phyloP scores from a whole-genome alignment of 148 eudicot genomes.

The Polygonum maritimum region DNA sequence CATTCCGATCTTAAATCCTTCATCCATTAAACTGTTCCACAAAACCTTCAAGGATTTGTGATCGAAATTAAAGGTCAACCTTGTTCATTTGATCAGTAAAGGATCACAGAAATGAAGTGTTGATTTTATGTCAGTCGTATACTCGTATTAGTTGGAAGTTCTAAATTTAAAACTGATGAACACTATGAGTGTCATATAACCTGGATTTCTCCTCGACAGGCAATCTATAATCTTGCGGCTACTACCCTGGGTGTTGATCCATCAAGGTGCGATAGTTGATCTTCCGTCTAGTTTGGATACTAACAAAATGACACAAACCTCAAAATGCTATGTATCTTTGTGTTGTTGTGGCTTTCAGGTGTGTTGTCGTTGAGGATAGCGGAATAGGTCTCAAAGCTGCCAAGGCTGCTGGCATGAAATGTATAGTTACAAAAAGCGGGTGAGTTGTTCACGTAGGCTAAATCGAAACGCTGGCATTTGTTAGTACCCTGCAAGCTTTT shows the following conservation, averaged over 20 bases:
- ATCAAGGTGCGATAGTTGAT: constrained; percentile 45
- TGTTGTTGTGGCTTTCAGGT: constrained; percentile 24
- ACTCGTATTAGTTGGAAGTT: no score
- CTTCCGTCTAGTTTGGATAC: background rate
- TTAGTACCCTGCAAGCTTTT: background rate
- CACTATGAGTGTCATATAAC: background rate
- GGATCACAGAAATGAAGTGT: background rate
- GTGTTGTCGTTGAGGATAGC: constrained; percentile 94
- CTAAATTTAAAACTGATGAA: background rate
- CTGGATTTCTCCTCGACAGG: constrained; percentile 35
- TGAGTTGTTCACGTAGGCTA: constrained; percentile 12
- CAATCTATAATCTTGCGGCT: constrained; percentile 80
- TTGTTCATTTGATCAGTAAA: background rate
- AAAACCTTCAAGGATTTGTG: background rate
- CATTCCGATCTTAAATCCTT: background rate
- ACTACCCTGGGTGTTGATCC: constrained; percentile 79
- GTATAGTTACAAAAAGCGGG: constrained; percentile 97
- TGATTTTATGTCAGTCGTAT: background rate
- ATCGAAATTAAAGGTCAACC: background rate
- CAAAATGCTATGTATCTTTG: background rate
- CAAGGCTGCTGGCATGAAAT: constrained; percentile 97
- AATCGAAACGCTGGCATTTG: background rate
- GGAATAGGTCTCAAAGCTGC: constrained; percentile 97
- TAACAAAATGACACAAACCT: background rate
- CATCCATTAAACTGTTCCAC: background rate